A percentile compares a stretch with the other conserved stretches of the same genome.
Conservation (phyloP, 2,329 filamentous ascomycete species). For the Davidsoniella virescens region DNA sequence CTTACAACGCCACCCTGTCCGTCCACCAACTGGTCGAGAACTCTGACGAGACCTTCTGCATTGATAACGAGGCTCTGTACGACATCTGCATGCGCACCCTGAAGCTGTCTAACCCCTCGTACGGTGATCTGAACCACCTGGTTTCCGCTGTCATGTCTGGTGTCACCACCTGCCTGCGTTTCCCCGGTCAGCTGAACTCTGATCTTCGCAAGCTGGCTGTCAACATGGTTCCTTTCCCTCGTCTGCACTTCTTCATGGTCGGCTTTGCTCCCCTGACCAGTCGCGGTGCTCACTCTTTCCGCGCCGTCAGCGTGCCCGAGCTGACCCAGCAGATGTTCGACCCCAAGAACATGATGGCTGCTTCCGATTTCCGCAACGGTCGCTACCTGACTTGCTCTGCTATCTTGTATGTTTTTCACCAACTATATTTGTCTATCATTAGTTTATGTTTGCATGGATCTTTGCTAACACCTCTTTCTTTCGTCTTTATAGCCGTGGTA, state of each 20-base stretch:
- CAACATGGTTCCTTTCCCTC: conserved; percentile 99
- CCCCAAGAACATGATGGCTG: conserved; percentile 99
- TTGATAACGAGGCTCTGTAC: conserved; percentile 99
- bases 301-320: conserved; percentile 91
- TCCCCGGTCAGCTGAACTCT: conserved; percentile 99
- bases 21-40: conserved; percentile 99
- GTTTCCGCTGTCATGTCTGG: conserved; percentile 99
- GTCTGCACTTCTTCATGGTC: conserved; percentile 99
- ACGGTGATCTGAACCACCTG: conserved; percentile 98
- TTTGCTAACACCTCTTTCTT: conserved; percentile 4
- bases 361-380: conserved; percentile 98
- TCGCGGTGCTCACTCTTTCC: conserved; percentile 74
- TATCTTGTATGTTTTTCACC: conserved; percentile 56
- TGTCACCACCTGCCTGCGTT: conserved; percentile 95
- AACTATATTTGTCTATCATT: neutral
- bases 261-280: conserved; percentile 97
- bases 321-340: conserved; percentile 99
- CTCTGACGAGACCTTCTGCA: conserved; percentile 99
- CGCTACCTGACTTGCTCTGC: conserved; percentile 99
- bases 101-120: conserved; percentile 96
- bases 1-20: conserved; percentile 98
- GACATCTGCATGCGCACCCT: conserved; percentile 99
- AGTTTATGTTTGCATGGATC: neutral
- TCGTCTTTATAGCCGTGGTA: conserved; percentile 55
- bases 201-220: conserved; percentile 98